phyloP scores from a whole-genome alignment of 1,284 basidiomycete genomes.

The Meira miltonrushii region DNA sequence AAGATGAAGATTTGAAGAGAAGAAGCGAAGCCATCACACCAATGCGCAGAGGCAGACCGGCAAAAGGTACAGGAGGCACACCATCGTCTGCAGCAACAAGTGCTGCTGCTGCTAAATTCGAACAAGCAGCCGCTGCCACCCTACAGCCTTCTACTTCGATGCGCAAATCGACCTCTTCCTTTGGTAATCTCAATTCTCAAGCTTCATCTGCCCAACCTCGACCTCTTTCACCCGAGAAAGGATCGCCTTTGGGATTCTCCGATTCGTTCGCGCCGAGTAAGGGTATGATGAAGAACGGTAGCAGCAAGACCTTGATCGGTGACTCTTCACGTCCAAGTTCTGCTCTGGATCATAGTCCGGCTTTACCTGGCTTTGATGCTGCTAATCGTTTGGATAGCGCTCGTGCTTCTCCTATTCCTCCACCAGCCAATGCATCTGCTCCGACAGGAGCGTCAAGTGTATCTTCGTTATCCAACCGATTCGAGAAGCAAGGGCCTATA shows the following conservation, averaged over 20 bases:
- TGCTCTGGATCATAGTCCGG: constrained; percentile 28
- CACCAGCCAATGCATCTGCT: constrained; percentile 16
- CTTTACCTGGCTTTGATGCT: constrained; percentile 30
- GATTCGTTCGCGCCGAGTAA: constrained; percentile 14
- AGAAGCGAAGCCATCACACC: constrained; percentile 47
- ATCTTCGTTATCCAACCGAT: background rate
- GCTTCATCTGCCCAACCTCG: background rate
- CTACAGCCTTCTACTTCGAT: too few relatives aligned
- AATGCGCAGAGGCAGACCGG: constrained; percentile 53
- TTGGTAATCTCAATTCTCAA: background rate
- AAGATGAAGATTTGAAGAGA: constrained; percentile 28
- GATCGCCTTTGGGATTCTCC: constrained; percentile 7
- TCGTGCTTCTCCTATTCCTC: constrained; percentile 3
- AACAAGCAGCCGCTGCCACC: background rate
- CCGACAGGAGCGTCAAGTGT: constrained; percentile 10
- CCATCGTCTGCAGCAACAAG: constrained; percentile 1
- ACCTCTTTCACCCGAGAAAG: background rate
- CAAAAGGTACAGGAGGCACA: background rate
- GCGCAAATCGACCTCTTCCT: too few relatives aligned
- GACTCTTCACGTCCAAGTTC: constrained; percentile 12
- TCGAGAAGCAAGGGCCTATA: background rate
- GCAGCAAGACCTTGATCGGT: background rate
- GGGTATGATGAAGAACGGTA: background rate
- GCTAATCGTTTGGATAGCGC: background rate
- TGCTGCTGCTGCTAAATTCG: background rate